Percentiles rank a stretch among this genome's conserved stretches.
Conservation (phyloP, 768 basidiomycete species). For the Termitomyces bulborhizus region DNA sequence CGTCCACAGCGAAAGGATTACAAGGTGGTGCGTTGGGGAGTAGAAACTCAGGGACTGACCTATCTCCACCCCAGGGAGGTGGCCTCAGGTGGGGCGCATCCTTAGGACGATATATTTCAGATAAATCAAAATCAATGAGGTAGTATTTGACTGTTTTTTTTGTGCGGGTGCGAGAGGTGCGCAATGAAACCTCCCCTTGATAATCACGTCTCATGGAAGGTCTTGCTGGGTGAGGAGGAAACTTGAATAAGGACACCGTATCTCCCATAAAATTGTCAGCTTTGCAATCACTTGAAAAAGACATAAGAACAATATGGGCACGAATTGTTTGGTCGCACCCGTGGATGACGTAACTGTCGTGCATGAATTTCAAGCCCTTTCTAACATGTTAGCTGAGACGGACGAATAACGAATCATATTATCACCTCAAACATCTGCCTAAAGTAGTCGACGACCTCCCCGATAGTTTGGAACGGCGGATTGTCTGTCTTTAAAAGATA, state of each 20-base stretch:
- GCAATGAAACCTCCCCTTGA: neutral
- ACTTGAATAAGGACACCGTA: neutral
- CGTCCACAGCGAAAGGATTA: conserved; percentile 29
- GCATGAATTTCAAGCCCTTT: neutral
- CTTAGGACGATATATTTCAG: conserved; percentile 17
- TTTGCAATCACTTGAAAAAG: neutral
- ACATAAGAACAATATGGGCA: too few relatives aligned
- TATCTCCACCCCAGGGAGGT: conserved; percentile 33
- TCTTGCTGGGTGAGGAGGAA: neutral
- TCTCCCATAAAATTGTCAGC: neutral
- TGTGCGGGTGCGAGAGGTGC: conserved; percentile 17
- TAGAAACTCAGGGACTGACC: conserved; percentile 27
- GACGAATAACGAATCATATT: too few relatives aligned
- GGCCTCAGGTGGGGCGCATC: conserved; percentile 11
- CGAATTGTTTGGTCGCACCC: neutral
- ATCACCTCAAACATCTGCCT: neutral
- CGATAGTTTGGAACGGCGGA: neutral
- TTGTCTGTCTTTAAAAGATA: neutral
- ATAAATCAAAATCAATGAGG: conserved; percentile 25
- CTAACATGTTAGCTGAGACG: too few relatives aligned
- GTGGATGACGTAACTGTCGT: neutral
- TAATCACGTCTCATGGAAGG: neutral
- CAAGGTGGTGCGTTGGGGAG: conserved; percentile 13
- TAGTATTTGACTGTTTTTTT: conserved; percentile 21
- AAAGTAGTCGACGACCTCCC: neutral